Conservation (phyloP, 108 stramenopile species). For the Cyclostephanos tholiformis region DNA sequence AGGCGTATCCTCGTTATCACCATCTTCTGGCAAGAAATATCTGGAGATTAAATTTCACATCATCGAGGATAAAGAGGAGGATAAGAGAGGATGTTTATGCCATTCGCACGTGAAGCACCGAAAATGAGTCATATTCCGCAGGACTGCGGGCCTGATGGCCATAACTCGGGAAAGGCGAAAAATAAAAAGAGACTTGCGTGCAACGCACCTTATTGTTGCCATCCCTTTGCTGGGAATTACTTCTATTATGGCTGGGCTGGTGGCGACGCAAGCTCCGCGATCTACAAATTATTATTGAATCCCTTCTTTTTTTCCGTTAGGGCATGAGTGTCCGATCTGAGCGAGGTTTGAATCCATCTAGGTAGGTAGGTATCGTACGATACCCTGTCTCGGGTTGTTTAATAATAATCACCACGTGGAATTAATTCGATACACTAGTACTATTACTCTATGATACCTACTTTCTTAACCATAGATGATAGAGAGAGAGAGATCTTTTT, state of each 20-base stretch:
- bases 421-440: not conserved
- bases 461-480: not conserved
- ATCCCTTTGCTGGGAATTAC: not conserved
- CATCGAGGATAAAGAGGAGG: not conserved
- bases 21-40: slow-evolving; percentile 96
- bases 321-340: too few species aligned
- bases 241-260: not conserved
- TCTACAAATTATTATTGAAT: too few species aligned
- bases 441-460: too few species aligned
- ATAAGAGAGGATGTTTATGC: not conserved
- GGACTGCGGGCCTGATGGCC: not conserved
- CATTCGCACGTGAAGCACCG: not conserved
- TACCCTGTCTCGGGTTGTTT: too few species aligned
- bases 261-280: too few species aligned
- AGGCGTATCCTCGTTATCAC: slow-evolving; percentile 86
- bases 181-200: not conserved
- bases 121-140: not conserved
- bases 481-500: too few species aligned
- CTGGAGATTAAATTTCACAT: slow-evolving; percentile 31
- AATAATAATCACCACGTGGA: too few species aligned
- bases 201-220: slow-evolving; percentile 17
- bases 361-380: too few species aligned
- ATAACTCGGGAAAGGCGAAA: not conserved
- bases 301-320: too few species aligned
- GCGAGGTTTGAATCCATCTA: too few species aligned